Conservation (phyloP, 495 filamentous ascomycete species). For the Aspergillus leporis region DNA sequence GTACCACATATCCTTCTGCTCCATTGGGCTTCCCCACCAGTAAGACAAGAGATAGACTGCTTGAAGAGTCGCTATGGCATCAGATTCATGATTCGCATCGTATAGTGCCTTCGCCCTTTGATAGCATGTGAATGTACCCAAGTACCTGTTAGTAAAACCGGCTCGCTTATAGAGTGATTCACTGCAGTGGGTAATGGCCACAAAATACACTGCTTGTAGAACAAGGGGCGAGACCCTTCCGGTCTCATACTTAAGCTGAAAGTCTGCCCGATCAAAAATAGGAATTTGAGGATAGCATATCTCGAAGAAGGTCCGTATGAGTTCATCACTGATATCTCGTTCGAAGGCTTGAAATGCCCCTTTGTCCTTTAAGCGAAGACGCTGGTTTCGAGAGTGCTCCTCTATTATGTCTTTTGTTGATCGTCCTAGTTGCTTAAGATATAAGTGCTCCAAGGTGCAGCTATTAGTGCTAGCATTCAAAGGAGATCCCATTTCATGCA, state of each 20-base stretch:
- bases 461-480: neutral
- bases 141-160: slow-evolving; percentile 25
- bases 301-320: slow-evolving; percentile 6
- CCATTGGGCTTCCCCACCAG: slow-evolving; percentile 26
- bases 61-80: slow-evolving; percentile 24
- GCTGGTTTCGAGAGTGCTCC: neutral
- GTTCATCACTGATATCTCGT: neutral
- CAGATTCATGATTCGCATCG: slow-evolving; percentile 28
- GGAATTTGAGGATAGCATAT: neutral
- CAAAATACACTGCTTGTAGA: slow-evolving; percentile 1
- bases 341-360: slow-evolving; percentile 2
- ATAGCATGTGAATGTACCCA: slow-evolving; percentile 26
- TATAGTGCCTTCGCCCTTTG: slow-evolving; percentile 25
- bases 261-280: slow-evolving; percentile 4
- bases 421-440: slow-evolving; percentile 5
- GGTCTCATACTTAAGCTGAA: neutral
- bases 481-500: slow-evolving; percentile 1
- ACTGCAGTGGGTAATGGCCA: slow-evolving; percentile 1
- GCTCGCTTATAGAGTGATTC: slow-evolving; percentile 3
- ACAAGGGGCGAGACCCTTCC: neutral
- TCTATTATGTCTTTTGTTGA: slow-evolving; percentile 9
- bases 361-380: neutral
- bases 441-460: neutral
- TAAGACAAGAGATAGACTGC: slow-evolving; percentile 20
- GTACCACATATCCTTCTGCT: slow-evolving; percentile 28